Percentiles rank a stretch among this genome's conserved stretches.
These are phyloP conservation scores for Sporobolomyces pararoseus DNA, from an alignment of 768 basidiomycete species.

Conservation along the genomic window DNA sequence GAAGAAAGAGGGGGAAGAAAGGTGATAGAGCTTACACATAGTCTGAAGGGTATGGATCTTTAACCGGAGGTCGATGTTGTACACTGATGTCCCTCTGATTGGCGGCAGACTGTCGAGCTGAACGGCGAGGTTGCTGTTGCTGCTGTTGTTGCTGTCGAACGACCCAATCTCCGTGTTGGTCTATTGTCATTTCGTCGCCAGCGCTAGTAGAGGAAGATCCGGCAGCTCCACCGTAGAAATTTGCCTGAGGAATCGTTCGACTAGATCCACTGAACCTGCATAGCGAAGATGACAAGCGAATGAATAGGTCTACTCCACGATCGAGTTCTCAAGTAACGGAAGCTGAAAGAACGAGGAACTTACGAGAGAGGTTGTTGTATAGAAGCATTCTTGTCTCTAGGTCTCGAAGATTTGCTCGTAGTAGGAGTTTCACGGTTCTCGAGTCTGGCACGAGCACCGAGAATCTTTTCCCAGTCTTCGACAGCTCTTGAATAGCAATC, in stretches of 20 bases:
- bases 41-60: neutral
- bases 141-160: no score
- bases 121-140: neutral
- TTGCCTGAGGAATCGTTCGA: neutral
- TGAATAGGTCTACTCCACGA: no score
- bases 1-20: neutral
- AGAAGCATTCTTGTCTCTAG: slow-evolving; percentile 2
- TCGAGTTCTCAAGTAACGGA: no score
- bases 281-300: no score
- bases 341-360: neutral
- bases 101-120: neutral
- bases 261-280: no score
- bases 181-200: no score
- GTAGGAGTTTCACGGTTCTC: neutral
- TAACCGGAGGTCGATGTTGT: neutral
- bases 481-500: neutral
- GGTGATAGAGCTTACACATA: slow-evolving; percentile 14
- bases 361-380: neutral
- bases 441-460: neutral
- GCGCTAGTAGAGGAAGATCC: no score
- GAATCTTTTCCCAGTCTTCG: neutral
- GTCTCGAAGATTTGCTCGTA: neutral
- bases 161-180: neutral
- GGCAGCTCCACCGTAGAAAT: no score
- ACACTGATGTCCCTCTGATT: slow-evolving; percentile 1